Base-by-base conservation (phyloP, 2,329 filamentous ascomycete species). In the Aspergillus quadricinctus region DNA sequence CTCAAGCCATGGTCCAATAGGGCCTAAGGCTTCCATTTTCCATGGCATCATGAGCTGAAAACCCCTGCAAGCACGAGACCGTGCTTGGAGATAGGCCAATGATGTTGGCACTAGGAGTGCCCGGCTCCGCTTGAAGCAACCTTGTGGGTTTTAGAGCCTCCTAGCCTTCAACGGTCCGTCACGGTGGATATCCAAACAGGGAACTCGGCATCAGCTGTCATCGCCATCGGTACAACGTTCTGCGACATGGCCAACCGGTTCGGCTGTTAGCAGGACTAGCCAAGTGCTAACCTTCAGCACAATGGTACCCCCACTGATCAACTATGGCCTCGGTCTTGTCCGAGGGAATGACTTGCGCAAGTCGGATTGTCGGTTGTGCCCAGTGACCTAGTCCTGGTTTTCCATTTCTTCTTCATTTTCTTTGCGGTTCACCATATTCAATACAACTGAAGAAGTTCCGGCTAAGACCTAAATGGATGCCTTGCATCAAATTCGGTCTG, bases 251-350 rank as follows among this genome's bases (percentile, higher is more conserved):
- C 21, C 19, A 46, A 23, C 43, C 19, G 6, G 19, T 23, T 14
- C 31, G 31, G 14, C 31, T 37, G 31, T 37, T 7, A 17, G 31
- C 31, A 17, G 31, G 31, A 17, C 31, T 37, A 37, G 21, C 41
- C 3, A 45, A 45, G 19, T 45, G 41, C 41, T 40, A 41, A 51
- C 41, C 51, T 35, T 58, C 57, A 58, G 54, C 51, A 41, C 54
- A 50, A 52, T 27, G 21, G 23, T 19, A 51, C 57, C 54, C 54
- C 57, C 57, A 58, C 57, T 56, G 56, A 60, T 58, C 54, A 54
- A 54, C 56, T 58, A 58, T 2, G 54, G 31, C 48, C 48, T 60
- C 56, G 58, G 58, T 46, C 52, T 57, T 56, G 56, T 58, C 56
- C 58, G 58, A 49, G 40, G 43, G 31, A 49, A 45, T 40, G 53